A percentile compares a stretch with the other conserved stretches of the same genome.
Evolutionary conservation across 108 stramenopile species (phyloP).

Genomic region (Nitzschia sp.): DNA sequence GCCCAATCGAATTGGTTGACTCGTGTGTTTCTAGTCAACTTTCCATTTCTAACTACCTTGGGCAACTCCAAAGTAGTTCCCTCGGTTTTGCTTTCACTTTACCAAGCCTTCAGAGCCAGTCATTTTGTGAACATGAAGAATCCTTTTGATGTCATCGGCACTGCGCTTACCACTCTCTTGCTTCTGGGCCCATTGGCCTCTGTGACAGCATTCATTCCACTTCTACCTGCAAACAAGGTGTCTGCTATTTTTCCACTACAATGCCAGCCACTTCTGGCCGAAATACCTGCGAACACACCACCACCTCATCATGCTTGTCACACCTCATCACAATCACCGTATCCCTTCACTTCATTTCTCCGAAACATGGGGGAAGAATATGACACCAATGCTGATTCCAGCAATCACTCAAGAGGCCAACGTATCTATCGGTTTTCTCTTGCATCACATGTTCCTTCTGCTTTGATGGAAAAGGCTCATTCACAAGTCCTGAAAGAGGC

Average conservation of each 20-base stretch:
- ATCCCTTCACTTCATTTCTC: no score
- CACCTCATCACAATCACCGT: no score
- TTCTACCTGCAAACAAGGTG: background rate
- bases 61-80: background rate
- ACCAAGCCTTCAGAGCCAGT: background rate
- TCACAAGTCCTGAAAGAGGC: slow-evolving; percentile 73
- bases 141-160: background rate
- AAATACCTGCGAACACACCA: no score
- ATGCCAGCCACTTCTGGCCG: no score
- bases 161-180: background rate
- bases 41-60: background rate
- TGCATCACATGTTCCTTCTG: slow-evolving; percentile 52
- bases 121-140: no score
- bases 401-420: no score
- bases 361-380: no score
- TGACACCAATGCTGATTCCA: no score
- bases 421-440: slow-evolving; percentile 70
- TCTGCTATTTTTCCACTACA: no score
- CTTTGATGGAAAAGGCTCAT: slow-evolving; percentile 59
- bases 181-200: background rate
- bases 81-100: background rate
- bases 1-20: background rate
- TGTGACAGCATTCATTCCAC: background rate
- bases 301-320: no score
- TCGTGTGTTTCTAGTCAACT: background rate